Conservation (phyloP, 257 asterid genomes). For the Anisodus tanguticus region DNA sequence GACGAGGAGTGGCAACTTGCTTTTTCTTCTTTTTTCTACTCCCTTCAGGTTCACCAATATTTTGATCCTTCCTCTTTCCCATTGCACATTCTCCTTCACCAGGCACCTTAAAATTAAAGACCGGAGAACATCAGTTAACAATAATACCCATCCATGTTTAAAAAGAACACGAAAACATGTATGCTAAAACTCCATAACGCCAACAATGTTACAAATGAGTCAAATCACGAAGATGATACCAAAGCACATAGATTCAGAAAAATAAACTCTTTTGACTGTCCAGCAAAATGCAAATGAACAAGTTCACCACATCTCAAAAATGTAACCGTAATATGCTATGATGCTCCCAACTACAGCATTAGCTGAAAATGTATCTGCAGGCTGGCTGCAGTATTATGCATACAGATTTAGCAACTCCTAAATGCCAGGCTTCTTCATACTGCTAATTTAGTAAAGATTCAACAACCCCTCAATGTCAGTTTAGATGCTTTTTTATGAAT, state of each 20-base stretch:
- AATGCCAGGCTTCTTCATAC: background rate
- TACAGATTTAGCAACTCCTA: conserved; percentile 11
- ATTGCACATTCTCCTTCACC: conserved; percentile 59
- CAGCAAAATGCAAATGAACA: background rate
- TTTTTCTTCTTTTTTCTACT: conserved; percentile 77
- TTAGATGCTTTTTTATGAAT: background rate
- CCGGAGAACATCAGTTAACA: background rate
- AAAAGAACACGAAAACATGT: background rate
- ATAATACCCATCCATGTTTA: background rate
- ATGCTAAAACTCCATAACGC: background rate
- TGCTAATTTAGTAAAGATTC: background rate
- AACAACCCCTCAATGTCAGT: background rate
- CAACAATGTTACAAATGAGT: background rate
- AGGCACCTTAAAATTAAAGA: conserved; percentile 52
- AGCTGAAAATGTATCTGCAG: background rate
- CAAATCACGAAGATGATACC: conserved; percentile 18
- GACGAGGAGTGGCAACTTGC: conserved; percentile 77
- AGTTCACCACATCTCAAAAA: background rate
- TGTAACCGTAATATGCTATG: background rate
- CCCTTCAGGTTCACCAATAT: conserved; percentile 65
- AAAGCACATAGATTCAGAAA: background rate
- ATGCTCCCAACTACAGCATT: conserved; percentile 12
- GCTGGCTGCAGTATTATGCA: background rate
- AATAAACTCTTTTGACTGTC: background rate
- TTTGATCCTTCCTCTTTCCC: conserved; percentile 67